Percentiles rank a stretch among this genome's conserved stretches.
Conservation (phyloP, 2,329 filamentous ascomycete genomes). For the Pyricularia sp. region DNA sequence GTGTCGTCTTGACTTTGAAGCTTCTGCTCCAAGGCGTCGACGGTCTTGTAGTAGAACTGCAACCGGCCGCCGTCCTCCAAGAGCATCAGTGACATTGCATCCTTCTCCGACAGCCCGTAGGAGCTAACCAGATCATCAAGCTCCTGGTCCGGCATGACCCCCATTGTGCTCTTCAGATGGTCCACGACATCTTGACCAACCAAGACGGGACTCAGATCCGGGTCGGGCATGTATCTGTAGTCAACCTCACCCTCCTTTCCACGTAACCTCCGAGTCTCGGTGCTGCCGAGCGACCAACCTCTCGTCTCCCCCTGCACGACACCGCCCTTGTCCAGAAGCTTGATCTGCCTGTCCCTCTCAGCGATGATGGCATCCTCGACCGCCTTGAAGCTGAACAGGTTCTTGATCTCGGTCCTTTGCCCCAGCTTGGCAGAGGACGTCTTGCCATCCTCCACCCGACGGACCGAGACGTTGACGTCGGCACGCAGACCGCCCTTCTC, state of each 20-base stretch:
- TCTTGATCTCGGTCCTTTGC: constrained; percentile 93
- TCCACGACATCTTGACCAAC: constrained; percentile 59
- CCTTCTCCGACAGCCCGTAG: constrained; percentile 64
- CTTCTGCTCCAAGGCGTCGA: constrained; percentile 29
- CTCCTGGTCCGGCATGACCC: constrained; percentile 59
- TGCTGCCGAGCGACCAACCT: constrained; percentile 79
- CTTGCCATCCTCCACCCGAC: constrained; percentile 31
- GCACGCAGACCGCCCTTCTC: constrained; percentile 81
- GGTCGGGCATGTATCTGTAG: constrained; percentile 97
- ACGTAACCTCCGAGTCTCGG: constrained; percentile 66
- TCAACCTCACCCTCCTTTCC: constrained; percentile 96
- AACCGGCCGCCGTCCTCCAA: constrained; percentile 68
- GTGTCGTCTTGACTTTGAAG: constrained; percentile 4
- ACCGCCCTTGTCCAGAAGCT: constrained; percentile 62
- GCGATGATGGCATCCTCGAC: constrained; percentile 90
- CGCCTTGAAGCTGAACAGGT: constrained; percentile 85
- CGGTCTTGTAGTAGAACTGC: constrained; percentile 66
- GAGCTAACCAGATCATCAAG: constrained; percentile 45
- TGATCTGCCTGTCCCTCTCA: constrained; percentile 80
- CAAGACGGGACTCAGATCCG: constrained; percentile 70
- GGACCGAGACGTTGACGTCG: constrained; percentile 90
- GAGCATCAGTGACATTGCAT: constrained; percentile 66
- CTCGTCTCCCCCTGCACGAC: constrained; percentile 73
- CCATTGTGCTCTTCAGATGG: constrained; percentile 49
- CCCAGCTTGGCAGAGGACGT: constrained; percentile 38